Base-by-base conservation (phyloP, 768 basidiomycete genomes). In the Suillus subluteus region DNA sequence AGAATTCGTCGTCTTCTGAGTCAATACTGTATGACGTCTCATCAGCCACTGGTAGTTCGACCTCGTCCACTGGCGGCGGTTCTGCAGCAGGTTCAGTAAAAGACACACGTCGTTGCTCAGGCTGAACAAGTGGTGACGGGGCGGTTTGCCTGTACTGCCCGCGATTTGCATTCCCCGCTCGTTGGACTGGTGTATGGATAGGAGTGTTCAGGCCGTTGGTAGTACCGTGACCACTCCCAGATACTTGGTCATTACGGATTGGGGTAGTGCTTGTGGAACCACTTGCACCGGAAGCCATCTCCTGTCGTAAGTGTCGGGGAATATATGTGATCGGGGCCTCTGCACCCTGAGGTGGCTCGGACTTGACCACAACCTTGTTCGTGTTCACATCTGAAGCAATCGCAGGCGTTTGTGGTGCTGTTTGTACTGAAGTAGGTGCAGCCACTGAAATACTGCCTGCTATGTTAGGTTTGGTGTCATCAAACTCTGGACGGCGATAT, bases 401-500 rank as follows among this genome's bases (percentile, higher is more conserved):
- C 4, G 21, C 54, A 21, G 65, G 18, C 8, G 46, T 18, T n/a
- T 48, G 62, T 6, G 54, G 50, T 23, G 44, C 59, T 35, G 63
- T 18, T 18, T 37, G 62, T 35, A 59, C n/a, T 15, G 59, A 55
- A 18, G 35, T 52, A 13, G 68, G 66, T 1, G 62, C 38, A 9
- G 46, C n/a, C 58, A 26, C 15, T 6, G 68, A 41, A 23, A 56
- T 44, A 38, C 35, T 58, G 30, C 32, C 3, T 12, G 64, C 6
- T 3, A 46, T 16, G 0, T 76, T 73, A 6, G 82, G 75, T 62
- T 80, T 81, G 32, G 70, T 71, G n/a, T 86, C 86, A 54, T 86
- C 83, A 66, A 88, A 90, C 68, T 92, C 91, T 7, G 90, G 88
- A 16, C 89, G 82, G 48, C 91, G 87, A 73, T 94, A 85, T 1